Evolutionary conservation across 2,329 filamentous ascomycete genomes (phyloP), one percentile per base, ranked within the genome.

Genomic region (Phialophora macrospora): DNA sequence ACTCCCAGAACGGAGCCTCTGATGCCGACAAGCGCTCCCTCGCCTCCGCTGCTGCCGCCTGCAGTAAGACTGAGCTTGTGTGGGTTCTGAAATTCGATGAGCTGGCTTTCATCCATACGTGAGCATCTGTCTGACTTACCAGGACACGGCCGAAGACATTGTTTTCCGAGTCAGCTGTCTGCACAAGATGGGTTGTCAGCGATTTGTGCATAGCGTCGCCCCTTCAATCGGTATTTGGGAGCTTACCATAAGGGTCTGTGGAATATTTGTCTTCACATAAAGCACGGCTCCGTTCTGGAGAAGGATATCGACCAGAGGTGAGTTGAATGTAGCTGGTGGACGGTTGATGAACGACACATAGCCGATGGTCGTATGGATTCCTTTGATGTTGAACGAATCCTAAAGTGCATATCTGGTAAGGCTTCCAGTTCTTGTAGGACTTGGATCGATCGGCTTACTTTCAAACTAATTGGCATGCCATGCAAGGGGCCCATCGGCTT

Each of bases 11-110:
- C 79, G 24, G 80, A 84, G 0, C 87, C 87, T 34, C 81, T 79
- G 77, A 89, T 81, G 4, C 82, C 83, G n/a, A 89, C 70, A 12
- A 89, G 75, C 0, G 84, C 85, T 0, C 82, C 87, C 73, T 90
- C 88, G 7, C 89, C 89, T 9, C 89, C 89, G 0, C 85, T 87
- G 17, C 83, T 86, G 2, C 90, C 89, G 4, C 89, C 89, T 0
- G 86, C 82, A 0, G 84, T 87, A 22, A 88, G 78, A 22, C 80
- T 77, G 1, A 85, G 81, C 64, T 90, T 89, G 63, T 83, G 78
- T 0, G 89, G 88, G 72, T 90, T 90, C 1, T 34, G 32, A 34
- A 12, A 3, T 34, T 9, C 32, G 32, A 12, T 34, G 32, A 34
- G 32, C 32, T 34, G 32, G 32, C 9, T 34, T 34, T 34, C 32